Evolutionary conservation across 805 yeast genomes (phyloP), one percentile per base, ranked within the genome.

Genomic region (Kuraishia piskuri): DNA sequence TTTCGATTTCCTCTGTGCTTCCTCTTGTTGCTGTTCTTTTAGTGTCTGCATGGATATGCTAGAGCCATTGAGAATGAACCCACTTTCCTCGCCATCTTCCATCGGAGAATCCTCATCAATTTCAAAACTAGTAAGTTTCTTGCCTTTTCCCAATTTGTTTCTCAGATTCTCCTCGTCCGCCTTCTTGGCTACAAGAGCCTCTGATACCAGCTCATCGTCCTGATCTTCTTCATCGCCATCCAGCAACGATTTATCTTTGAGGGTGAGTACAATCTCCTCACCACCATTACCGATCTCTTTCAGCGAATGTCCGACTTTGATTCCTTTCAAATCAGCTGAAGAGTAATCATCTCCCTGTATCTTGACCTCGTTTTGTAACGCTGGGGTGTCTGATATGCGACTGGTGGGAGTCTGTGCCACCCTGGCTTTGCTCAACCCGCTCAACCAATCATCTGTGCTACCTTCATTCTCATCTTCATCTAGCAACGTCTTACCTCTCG

Each of bases 211-310:
- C 57, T 65, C 69, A 22, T 67, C 70, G 40, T 10, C 17, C 1
- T 59, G 63, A 36, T 57, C 63, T 9, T 65, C 69, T 19, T 64
- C 64, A 31, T 69, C 77, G 31, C 59, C 63, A 25, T 62, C 72
- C 22, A 45, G 14, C 10, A 45, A 12, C 22, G 67, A 65, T n/a
- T 63, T 58, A 57, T 83, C 88, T 50, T 80, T 75, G 50, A 86
- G 68, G 0, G 90, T 86, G 51, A 87, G 67, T 2, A 85, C 70
- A 0, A 72, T 78, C 6, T 73, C 71, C n/a, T 70, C 58, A 1
- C 69, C 77, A 2, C 70, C 68, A n/a, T 67, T 58, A 2, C 55
- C 22, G 1, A 75, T 58, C 14, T 63, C 60, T 2, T 61, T 58
- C 10, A 83, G 60, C n/a, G 75, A 76, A 62, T 83, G 87, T 0